Conservation (phyloP, 257 asterid genomes). For the Nyctanthes arbortristis region DNA sequence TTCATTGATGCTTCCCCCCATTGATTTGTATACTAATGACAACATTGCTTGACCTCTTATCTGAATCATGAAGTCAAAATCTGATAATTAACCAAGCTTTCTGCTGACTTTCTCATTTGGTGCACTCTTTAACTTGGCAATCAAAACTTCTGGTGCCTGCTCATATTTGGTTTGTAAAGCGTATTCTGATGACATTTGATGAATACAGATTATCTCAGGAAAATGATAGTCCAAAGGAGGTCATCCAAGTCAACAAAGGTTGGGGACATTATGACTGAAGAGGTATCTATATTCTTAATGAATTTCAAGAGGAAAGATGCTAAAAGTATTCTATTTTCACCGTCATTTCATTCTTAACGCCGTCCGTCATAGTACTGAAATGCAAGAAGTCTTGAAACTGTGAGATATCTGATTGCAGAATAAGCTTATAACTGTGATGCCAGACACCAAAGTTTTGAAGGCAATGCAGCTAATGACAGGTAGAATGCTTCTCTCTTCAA, state of each 20-base stretch:
- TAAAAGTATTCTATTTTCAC: background rate
- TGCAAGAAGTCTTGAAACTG: background rate
- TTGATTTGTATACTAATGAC: background rate
- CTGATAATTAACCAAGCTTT: too few relatives aligned
- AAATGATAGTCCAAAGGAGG: slow-evolving; percentile 91
- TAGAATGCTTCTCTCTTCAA: slow-evolving; percentile 17
- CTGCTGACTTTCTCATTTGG: too few relatives aligned
- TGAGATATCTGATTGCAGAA: slow-evolving; percentile 56
- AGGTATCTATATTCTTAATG: slow-evolving; percentile 47
- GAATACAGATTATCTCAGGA: slow-evolving; percentile 83
- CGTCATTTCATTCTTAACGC: background rate
- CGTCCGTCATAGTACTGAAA: background rate
- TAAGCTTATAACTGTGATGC: slow-evolving; percentile 83
- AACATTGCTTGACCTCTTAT: slow-evolving; percentile 8
- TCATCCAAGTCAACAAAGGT: slow-evolving; percentile 95
- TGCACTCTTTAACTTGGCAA: too few relatives aligned
- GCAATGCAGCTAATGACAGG: slow-evolving; percentile 99
- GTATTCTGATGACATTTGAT: slow-evolving; percentile 9
- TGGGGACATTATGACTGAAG: slow-evolving; percentile 99
- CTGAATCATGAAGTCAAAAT: background rate
- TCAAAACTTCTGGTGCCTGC: background rate
- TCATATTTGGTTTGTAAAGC: background rate
- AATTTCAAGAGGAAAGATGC: background rate
- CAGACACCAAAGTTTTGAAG: slow-evolving; percentile 80
- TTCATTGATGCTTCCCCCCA: background rate